phyloP scores from a whole-genome alignment of 1,284 basidiomycete genomes.

The Cronartium ribicola region DNA sequence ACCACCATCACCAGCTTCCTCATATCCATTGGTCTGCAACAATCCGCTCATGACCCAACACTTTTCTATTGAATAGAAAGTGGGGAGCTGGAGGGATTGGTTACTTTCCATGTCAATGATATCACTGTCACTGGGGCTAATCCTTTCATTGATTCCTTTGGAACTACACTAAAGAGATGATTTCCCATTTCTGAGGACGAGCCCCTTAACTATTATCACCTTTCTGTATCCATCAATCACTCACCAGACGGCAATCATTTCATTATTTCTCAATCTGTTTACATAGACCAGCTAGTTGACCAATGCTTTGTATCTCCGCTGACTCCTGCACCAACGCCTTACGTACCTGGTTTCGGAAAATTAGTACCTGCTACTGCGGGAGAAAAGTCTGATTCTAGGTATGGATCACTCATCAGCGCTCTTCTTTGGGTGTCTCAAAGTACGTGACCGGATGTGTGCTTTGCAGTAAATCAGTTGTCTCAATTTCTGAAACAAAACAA shows the following conservation, averaged over 20 bases:
- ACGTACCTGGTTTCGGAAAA: neutral
- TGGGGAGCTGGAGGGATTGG: slow-evolving; percentile 1
- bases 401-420: neutral
- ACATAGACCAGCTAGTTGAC: neutral
- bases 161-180: neutral
- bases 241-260: neutral
- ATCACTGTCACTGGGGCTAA: neutral
- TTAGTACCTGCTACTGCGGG: neutral
- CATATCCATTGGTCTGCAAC: neutral
- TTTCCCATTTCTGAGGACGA: slow-evolving; percentile 13
- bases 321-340: neutral
- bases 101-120: slow-evolving; percentile 11
- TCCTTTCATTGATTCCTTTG: neutral
- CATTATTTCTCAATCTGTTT: slow-evolving; percentile 9
- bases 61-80: neutral
- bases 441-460: neutral
- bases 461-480: neutral
- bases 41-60: slow-evolving; percentile 2
- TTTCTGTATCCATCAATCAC: neutral
- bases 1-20: neutral
- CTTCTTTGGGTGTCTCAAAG: slow-evolving; percentile 8
- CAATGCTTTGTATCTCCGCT: neutral
- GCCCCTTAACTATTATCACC: slow-evolving; percentile 2
- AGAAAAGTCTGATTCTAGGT: neutral
- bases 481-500: neutral